Percentiles rank a stretch among this genome's conserved stretches.
These are phyloP conservation scores for Inonotus obliquus DNA, from an alignment of 1,284 basidiomycete genomes.

Conservation along the genomic window DNA sequence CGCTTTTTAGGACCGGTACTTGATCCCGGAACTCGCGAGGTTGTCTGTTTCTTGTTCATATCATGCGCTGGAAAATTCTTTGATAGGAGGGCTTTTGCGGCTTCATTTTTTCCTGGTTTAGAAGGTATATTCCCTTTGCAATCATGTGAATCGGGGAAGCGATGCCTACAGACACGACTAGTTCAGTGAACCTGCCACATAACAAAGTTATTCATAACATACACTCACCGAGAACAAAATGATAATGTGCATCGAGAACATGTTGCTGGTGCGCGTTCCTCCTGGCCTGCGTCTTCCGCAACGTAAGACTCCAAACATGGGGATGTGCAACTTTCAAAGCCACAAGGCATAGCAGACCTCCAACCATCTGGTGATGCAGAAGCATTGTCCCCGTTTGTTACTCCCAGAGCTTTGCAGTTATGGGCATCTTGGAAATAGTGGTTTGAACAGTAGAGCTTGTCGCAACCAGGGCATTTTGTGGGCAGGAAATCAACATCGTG, in stretches of 20 bases:
- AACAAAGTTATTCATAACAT: constrained; percentile 23
- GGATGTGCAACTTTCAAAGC: constrained; percentile 46
- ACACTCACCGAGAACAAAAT: constrained; percentile 58
- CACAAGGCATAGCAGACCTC: constrained; percentile 34
- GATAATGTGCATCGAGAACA: constrained; percentile 51
- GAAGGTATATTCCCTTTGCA: constrained; percentile 33
- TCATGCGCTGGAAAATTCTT: constrained; percentile 44
- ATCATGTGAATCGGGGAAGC: constrained; percentile 35
- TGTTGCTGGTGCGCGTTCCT: constrained; percentile 28
- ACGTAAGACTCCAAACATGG: constrained; percentile 42
- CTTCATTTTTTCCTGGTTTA: constrained; percentile 36
- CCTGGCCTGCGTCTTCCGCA: constrained; percentile 29
- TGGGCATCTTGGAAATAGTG: constrained; percentile 8
- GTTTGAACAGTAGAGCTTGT: neutral
- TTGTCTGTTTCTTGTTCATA: constrained; percentile 6
- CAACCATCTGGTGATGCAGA: neutral
- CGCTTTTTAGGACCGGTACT: constrained; percentile 26
- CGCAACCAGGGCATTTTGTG: neutral
- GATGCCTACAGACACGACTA: neutral
- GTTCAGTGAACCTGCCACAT: neutral
- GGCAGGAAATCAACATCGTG: constrained; percentile 1
- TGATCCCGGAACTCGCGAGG: constrained; percentile 20
- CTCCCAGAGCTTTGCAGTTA: neutral
- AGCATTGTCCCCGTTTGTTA: neutral
- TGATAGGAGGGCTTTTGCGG: constrained; percentile 49